These are phyloP conservation scores for Exophiala oligosperma DNA, from an alignment of 2,329 filamentous ascomycete species.

Conservation along the genomic window DNA sequence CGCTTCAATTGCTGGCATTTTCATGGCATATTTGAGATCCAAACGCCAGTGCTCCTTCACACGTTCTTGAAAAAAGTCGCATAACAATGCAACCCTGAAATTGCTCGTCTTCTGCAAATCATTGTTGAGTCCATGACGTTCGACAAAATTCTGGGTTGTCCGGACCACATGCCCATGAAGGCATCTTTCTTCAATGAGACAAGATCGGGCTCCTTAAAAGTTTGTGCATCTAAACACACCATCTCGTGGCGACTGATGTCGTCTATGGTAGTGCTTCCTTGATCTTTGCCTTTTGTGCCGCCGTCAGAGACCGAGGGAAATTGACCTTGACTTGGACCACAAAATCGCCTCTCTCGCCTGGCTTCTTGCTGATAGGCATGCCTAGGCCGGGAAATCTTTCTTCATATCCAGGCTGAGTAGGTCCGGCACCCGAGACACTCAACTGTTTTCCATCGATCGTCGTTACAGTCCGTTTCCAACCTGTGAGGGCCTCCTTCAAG, in stretches of 20 bases:
- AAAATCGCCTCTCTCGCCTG: conserved; percentile 79
- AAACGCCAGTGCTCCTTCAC: neutral
- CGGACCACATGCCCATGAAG: neutral
- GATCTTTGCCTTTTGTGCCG: conserved; percentile 75
- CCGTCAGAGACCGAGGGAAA: conserved; percentile 77
- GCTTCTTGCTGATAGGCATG: conserved; percentile 94
- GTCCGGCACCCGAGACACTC: conserved; percentile 74
- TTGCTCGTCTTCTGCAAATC: neutral
- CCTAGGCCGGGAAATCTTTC: conserved; percentile 83
- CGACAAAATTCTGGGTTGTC: no score
- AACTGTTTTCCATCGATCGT: conserved; percentile 93
- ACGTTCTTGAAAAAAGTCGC: neutral
- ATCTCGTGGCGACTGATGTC: neutral
- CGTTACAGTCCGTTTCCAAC: conserved; percentile 86
- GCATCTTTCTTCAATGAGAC: no score
- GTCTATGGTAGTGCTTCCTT: conserved; percentile 65
- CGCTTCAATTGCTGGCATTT: neutral
- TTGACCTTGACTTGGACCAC: conserved; percentile 89
- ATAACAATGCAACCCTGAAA: neutral
- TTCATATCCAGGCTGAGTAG: conserved; percentile 79
- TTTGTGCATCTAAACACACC: neutral
- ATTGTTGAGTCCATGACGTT: neutral
- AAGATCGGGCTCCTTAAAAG: no score
- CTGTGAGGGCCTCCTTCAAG: conserved; percentile 91
- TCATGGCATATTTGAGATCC: neutral